phyloP scores from a whole-genome alignment of 2,329 filamentous ascomycete genomes.

The Didymosphaeria variabile region DNA sequence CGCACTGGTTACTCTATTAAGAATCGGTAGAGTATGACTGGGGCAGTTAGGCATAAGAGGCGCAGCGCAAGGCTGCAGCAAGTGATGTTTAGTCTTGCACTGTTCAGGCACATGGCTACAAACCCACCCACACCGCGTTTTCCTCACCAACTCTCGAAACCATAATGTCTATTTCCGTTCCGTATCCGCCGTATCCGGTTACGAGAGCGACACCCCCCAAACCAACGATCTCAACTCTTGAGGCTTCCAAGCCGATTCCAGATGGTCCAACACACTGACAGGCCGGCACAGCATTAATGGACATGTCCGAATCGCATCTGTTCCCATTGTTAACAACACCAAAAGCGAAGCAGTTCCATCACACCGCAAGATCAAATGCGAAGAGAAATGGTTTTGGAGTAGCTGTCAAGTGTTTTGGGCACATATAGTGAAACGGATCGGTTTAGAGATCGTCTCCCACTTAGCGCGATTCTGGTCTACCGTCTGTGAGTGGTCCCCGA shows the following conservation, averaged over 20 bases:
- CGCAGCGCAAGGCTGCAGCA: constrained; percentile 21
- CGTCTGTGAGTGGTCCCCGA: neutral
- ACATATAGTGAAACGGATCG: constrained; percentile 34
- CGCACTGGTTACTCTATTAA: neutral
- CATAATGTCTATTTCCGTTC: neutral
- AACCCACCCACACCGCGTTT: neutral
- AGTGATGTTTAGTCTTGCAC: constrained; percentile 8
- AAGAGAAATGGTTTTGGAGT: constrained; percentile 8
- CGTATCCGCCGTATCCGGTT: neutral
- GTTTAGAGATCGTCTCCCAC: constrained; percentile 31
- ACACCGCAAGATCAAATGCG: neutral
- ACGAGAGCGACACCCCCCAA: neutral
- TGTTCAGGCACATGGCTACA: neutral
- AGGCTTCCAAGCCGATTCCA: neutral
- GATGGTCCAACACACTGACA: neutral
- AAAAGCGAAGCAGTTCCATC: neutral
- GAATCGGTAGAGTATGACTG: constrained; percentile 5
- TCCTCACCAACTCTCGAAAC: neutral
- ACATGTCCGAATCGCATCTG: neutral
- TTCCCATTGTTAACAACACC: neutral
- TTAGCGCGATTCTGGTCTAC: constrained; percentile 25
- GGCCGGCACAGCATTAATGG: neutral
- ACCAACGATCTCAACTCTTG: neutral
- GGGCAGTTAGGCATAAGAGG: constrained; percentile 19
- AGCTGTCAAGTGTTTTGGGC: constrained; percentile 23